These are phyloP conservation scores for Polyporus tsugae DNA, from an alignment of 1,284 basidiomycete genomes.

Conservation along the genomic window DNA sequence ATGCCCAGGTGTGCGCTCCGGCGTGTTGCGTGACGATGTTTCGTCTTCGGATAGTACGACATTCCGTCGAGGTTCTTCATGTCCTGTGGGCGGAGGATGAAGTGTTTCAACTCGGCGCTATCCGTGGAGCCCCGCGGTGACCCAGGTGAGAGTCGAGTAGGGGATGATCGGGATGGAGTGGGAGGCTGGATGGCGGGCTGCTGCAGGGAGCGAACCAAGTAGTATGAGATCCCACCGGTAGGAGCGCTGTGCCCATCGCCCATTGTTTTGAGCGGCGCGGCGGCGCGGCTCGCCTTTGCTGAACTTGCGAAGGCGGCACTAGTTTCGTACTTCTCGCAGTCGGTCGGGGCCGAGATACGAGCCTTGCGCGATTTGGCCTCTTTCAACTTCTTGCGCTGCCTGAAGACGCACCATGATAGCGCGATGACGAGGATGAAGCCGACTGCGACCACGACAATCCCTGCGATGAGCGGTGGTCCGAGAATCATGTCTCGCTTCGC, in stretches of 20 bases:
- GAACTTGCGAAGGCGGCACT: slow-evolving; percentile 25
- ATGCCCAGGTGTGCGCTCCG: slow-evolving; percentile 19
- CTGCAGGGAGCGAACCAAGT: slow-evolving; percentile 29
- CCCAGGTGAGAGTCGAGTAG: slow-evolving; percentile 21
- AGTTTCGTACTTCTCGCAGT: slow-evolving; percentile 29
- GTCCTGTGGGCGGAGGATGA: slow-evolving; percentile 29
- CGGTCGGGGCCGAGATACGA: slow-evolving; percentile 20
- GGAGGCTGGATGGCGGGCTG: slow-evolving; percentile 8
- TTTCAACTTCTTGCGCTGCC: slow-evolving; percentile 20
- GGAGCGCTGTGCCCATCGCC: slow-evolving; percentile 7
- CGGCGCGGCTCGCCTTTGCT: slow-evolving; percentile 16
- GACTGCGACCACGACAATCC: slow-evolving; percentile 34
- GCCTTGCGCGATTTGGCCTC: slow-evolving; percentile 20
- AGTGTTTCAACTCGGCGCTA: slow-evolving; percentile 16
- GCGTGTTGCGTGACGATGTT: slow-evolving; percentile 19
- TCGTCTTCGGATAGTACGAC: slow-evolving; percentile 25
- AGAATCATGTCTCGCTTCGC: slow-evolving; percentile 29
- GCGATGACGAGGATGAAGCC: slow-evolving; percentile 35
- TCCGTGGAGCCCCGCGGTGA: slow-evolving; percentile 23
- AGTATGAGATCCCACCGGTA: slow-evolving; percentile 25
- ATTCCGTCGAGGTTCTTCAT: slow-evolving; percentile 25
- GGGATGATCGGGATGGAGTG: slow-evolving; percentile 10
- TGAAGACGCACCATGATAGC: slow-evolving; percentile 32
- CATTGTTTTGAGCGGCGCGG: slow-evolving; percentile 9
- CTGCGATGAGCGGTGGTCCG: slow-evolving; percentile 32